These are phyloP conservation scores for Bipolaris cookei DNA, from an alignment of 2,329 filamentous ascomycete species.

Conservation along the genomic window DNA sequence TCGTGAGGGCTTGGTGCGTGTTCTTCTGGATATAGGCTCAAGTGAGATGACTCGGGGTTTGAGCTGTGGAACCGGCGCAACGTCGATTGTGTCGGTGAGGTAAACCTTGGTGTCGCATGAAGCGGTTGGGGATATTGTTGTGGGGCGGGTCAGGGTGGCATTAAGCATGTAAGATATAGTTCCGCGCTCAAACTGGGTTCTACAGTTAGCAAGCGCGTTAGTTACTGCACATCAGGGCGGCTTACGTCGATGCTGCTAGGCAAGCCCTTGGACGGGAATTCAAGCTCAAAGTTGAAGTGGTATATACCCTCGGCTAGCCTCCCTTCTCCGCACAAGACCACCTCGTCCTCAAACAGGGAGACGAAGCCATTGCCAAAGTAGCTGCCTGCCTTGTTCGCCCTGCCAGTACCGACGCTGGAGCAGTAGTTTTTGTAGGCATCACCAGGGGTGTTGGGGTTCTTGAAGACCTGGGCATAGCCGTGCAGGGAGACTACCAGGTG, in stretches of 20 bases:
- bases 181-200: conserved; percentile 86
- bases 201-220: conserved; percentile 25
- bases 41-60: conserved; percentile 84
- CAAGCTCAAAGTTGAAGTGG: conserved; percentile 78
- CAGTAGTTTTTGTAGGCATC: conserved; percentile 58
- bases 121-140: conserved; percentile 78
- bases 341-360: conserved; percentile 83
- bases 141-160: conserved; percentile 86
- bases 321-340: conserved; percentile 79
- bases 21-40: conserved; percentile 79
- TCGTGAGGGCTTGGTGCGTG: conserved; percentile 62
- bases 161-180: conserved; percentile 91
- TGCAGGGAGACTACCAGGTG: conserved; percentile 80
- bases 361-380: conserved; percentile 79
- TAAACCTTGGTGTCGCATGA: conserved; percentile 82
- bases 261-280: conserved; percentile 71
- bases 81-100: conserved; percentile 82
- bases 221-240: conserved; percentile 14
- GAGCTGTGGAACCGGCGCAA: conserved; percentile 75
- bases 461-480: conserved; percentile 80
- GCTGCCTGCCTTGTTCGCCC: conserved; percentile 58
- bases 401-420: conserved; percentile 60
- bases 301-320: conserved; percentile 75
- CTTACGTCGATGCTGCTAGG: conserved; percentile 96
- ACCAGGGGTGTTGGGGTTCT: conserved; percentile 67